Conservation (phyloP, 139 green algal species). For the Pleodorina starrii region DNA sequence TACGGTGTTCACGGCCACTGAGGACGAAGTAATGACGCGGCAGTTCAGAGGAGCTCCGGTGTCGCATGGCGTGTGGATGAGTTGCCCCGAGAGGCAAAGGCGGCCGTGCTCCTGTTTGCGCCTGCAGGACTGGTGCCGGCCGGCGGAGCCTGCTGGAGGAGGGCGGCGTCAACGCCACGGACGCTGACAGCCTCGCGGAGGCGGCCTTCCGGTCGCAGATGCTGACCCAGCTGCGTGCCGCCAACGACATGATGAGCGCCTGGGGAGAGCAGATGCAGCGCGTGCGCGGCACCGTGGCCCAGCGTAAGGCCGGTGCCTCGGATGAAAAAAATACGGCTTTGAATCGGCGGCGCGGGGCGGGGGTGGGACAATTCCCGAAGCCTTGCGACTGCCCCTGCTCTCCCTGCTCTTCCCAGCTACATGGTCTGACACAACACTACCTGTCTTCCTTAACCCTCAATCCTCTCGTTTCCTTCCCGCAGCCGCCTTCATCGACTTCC, state of each 20-base stretch:
- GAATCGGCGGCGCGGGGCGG: too few species aligned
- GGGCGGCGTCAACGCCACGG: neutral
- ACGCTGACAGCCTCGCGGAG: neutral
- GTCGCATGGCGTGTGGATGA: neutral
- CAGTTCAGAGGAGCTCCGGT: neutral
- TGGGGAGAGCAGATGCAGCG: conserved; percentile 11
- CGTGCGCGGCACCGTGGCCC: neutral
- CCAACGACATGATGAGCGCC: neutral
- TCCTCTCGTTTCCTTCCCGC: too few species aligned
- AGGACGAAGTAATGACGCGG: too few species aligned
- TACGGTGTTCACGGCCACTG: too few species aligned
- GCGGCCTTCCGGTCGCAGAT: neutral
- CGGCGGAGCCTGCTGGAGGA: conserved; percentile 15
- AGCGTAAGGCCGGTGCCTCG: too few species aligned
- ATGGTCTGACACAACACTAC: too few species aligned
- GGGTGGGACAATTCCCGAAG: too few species aligned
- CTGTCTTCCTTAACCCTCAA: too few species aligned
- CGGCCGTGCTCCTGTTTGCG: neutral
- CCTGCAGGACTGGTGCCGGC: neutral
- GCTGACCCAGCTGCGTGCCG: neutral
- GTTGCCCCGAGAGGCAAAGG: neutral
- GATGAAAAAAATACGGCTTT: too few species aligned
- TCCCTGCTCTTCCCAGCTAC: too few species aligned
- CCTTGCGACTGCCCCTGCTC: too few species aligned
- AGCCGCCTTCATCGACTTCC: conserved; percentile 20